phyloP scores from a whole-genome alignment of 2,329 filamentous ascomycete genomes.

The Didymella sp. region DNA sequence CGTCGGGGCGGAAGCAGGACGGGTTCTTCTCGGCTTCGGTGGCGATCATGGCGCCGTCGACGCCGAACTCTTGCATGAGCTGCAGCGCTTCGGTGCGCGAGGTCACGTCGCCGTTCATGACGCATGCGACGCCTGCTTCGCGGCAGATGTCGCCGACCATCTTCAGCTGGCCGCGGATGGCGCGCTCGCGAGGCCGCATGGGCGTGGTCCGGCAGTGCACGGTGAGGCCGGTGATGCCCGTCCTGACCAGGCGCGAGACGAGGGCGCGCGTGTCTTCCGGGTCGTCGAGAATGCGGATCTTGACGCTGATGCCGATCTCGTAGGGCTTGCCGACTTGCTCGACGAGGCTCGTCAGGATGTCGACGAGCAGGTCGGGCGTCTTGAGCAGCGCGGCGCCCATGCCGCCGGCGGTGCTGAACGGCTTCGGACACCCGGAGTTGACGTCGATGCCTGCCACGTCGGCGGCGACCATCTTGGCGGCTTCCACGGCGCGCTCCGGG shows the following conservation, averaged over 20 bases:
- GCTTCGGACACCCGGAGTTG: slow-evolving; percentile 97
- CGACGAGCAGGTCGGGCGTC: slow-evolving; percentile 81
- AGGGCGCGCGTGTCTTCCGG: slow-evolving; percentile 76
- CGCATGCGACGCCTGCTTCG: slow-evolving; percentile 84
- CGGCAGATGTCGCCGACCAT: slow-evolving; percentile 85
- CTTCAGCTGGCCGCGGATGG: slow-evolving; percentile 81
- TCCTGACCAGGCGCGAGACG: slow-evolving; percentile 78
- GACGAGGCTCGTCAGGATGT: slow-evolving; percentile 84
- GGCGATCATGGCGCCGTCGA: slow-evolving; percentile 96
- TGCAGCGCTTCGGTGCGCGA: slow-evolving; percentile 73
- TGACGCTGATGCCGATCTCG: slow-evolving; percentile 93
- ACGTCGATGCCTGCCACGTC: slow-evolving; percentile 96
- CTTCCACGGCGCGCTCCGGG: slow-evolving; percentile 81
- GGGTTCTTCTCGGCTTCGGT: slow-evolving; percentile 90
- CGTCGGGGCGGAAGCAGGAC: slow-evolving; percentile 77
- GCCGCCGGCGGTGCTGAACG: slow-evolving; percentile 89
- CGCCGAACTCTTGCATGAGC: slow-evolving; percentile 79
- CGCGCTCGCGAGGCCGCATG: slow-evolving; percentile 89
- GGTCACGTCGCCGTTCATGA: slow-evolving; percentile 94
- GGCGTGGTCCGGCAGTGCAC: slow-evolving; percentile 95
- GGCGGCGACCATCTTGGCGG: slow-evolving; percentile 80
- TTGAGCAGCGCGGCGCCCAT: slow-evolving; percentile 93
- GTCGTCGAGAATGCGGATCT: slow-evolving; percentile 87
- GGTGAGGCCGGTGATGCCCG: slow-evolving; percentile 90
- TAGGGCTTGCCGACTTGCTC: slow-evolving; percentile 76